Conservation (phyloP, 805 yeast genomes). For the Diddensiella santjacobensis region DNA sequence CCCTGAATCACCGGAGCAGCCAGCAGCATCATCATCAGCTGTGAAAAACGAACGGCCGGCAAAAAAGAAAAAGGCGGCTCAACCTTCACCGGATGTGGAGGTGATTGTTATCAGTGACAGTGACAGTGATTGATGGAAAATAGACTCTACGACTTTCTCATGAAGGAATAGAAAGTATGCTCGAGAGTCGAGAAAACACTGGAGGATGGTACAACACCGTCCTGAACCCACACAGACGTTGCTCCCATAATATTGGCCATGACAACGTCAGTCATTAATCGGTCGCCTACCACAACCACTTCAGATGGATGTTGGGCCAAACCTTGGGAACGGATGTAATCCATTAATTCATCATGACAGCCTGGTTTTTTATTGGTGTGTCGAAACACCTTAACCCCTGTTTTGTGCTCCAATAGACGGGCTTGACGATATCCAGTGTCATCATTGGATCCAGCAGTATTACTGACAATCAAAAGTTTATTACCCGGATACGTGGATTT, state of each 20-base stretch:
- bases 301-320: constrained; percentile 50
- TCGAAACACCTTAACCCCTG: constrained; percentile 37
- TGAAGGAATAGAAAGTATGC: constrained; percentile 10
- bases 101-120: too few relatives aligned
- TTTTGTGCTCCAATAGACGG: constrained; percentile 49
- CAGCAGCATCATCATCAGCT: too few relatives aligned
- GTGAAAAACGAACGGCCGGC: too few relatives aligned
- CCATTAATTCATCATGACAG: constrained; percentile 56
- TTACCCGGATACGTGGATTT: constrained; percentile 57
- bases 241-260: constrained; percentile 96
- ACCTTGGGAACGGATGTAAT: constrained; percentile 50
- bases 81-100: too few relatives aligned
- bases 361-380: constrained; percentile 37
- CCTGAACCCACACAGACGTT: constrained; percentile 74
- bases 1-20: too few relatives aligned
- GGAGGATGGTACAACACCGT: constrained; percentile 55
- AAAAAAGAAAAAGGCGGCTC: too few relatives aligned
- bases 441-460: constrained; percentile 87
- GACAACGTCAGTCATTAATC: constrained; percentile 84
- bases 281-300: constrained; percentile 84
- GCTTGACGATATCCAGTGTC: constrained; percentile 64
- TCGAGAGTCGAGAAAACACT: constrained; percentile 17
- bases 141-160: too few relatives aligned
- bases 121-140: too few relatives aligned
- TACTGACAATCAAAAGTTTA: constrained; percentile 72